A percentile compares a stretch with the other conserved stretches of the same genome.
phyloP scores from a whole-genome alignment of 2,329 filamentous ascomycete genomes.

The Botrytis cinerea region DNA sequence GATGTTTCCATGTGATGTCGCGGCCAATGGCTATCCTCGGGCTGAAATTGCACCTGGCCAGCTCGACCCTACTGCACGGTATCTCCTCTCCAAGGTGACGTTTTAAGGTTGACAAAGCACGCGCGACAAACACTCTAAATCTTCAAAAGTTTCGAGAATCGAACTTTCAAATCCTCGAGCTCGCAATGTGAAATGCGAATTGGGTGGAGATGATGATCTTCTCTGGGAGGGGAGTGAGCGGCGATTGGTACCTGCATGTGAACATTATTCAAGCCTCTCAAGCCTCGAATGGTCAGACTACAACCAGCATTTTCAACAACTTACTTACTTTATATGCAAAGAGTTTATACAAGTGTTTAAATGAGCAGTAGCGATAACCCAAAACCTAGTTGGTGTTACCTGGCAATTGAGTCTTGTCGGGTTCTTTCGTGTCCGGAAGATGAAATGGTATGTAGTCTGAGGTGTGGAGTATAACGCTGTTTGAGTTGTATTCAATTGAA shows the following conservation, averaged over 20 bases:
- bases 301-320: neutral
- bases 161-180: neutral
- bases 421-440: neutral
- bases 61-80: neutral
- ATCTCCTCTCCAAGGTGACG: neutral
- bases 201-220: neutral
- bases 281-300: neutral
- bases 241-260: neutral
- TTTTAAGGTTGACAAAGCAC: neutral
- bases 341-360: neutral
- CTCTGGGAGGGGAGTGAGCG: neutral
- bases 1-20: slow-evolving; percentile 32
- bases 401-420: neutral
- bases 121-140: neutral
- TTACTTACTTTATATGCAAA: neutral
- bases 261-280: neutral
- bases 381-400: neutral
- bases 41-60: neutral
- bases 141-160: neutral
- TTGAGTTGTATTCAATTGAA: neutral
- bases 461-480: neutral
- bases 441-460: neutral
- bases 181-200: neutral
- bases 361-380: neutral
- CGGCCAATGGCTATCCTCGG: neutral